Conservation (phyloP, 2,329 filamentous ascomycete species). For the Botrytis elliptica region DNA sequence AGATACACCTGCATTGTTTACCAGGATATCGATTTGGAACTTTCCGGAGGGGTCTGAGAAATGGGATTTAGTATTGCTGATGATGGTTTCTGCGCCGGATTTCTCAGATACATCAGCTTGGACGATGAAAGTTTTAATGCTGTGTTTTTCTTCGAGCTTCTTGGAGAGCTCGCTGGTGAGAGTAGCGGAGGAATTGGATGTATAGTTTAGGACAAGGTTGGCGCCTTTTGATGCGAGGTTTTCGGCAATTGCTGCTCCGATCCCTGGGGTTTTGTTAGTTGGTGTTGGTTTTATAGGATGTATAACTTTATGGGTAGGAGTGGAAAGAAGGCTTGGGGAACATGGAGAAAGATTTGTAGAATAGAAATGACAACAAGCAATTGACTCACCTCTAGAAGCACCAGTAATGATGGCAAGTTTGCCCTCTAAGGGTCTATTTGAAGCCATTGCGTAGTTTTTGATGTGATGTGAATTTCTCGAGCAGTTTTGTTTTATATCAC, state of each 20-base stretch:
- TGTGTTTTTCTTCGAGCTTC: slow-evolving; percentile 55
- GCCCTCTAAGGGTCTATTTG: slow-evolving; percentile 54
- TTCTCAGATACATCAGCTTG: slow-evolving; percentile 70
- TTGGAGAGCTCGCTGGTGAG: slow-evolving; percentile 54
- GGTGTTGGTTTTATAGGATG: background rate
- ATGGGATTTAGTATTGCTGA: slow-evolving; percentile 57
- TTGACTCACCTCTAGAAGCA: slow-evolving; percentile 65
- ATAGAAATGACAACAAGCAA: background rate
- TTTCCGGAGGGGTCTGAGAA: slow-evolving; percentile 50
- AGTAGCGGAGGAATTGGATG: slow-evolving; percentile 57
- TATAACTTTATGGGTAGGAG: background rate
- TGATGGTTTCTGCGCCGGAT: slow-evolving; percentile 57
- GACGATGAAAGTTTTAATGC: slow-evolving; percentile 59
- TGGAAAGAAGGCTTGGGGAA: background rate
- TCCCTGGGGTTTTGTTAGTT: slow-evolving; percentile 53
- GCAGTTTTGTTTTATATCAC: too few species aligned
- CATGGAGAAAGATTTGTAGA: background rate
- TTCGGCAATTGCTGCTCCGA: slow-evolving; percentile 62
- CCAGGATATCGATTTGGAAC: slow-evolving; percentile 75
- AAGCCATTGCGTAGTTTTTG: slow-evolving; percentile 21
- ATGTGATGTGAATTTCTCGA: slow-evolving; percentile 1
- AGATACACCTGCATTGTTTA: slow-evolving; percentile 81
- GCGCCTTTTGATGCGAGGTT: slow-evolving; percentile 70
- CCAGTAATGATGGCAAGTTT: slow-evolving; percentile 80
- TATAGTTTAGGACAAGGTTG: slow-evolving; percentile 64